Conservation (phyloP, 495 filamentous ascomycete genomes). For the Aspergillus olivimuriae region DNA sequence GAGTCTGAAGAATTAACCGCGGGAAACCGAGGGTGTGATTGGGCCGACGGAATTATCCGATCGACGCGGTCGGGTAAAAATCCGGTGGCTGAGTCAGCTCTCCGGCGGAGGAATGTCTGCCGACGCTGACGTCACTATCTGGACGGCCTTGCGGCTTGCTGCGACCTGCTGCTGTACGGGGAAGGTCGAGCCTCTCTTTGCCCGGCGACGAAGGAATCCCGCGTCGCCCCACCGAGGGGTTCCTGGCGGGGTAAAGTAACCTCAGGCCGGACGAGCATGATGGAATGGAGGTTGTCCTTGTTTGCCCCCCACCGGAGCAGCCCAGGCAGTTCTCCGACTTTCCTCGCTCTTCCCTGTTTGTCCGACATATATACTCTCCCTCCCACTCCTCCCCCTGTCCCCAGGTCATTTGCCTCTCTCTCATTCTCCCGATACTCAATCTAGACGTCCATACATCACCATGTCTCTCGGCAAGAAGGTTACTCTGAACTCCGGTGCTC, state of each 20-base stretch:
- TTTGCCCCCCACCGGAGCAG: conserved; percentile 3
- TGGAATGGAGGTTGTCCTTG: neutral
- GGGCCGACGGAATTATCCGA: neutral
- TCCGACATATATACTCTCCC: neutral
- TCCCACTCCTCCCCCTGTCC: conserved; percentile 1
- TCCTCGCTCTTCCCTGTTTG: conserved; percentile 1
- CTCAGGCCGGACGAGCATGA: neutral
- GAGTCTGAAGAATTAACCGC: neutral
- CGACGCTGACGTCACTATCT: neutral
- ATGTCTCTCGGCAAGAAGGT: conserved; percentile 46
- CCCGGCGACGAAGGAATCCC: neutral
- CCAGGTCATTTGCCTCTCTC: neutral
- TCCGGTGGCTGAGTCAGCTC: neutral
- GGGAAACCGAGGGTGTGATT: neutral
- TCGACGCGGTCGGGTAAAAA: neutral
- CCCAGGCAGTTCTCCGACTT: neutral
- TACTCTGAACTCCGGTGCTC: conserved; percentile 35
- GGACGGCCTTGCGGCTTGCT: no score
- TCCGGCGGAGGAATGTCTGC: neutral
- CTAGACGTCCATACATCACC: conserved; percentile 10
- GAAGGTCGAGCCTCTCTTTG: no score
- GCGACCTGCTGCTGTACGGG: no score
- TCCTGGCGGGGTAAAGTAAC: conserved; percentile 2
- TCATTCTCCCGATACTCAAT: neutral
- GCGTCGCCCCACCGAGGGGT: conserved; percentile 3